Conservation (phyloP, 1,284 basidiomycete species). For the Puccinia polysora region DNA sequence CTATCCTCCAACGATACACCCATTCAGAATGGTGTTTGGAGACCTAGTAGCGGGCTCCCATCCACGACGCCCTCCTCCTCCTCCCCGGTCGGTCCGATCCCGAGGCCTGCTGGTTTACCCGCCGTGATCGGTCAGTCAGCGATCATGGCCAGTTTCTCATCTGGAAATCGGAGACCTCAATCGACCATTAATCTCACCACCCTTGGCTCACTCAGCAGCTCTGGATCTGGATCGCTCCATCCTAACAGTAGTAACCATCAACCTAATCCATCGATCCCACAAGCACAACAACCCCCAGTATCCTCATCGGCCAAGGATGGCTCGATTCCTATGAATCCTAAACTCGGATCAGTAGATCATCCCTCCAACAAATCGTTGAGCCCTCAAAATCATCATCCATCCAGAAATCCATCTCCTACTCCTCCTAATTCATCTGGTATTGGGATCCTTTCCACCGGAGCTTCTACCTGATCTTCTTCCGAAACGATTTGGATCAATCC, state of each 20-base stretch:
- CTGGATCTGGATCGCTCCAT: not conserved
- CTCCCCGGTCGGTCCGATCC: not conserved
- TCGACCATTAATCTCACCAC: not conserved
- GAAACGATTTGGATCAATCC: too few species aligned
- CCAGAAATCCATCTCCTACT: not conserved
- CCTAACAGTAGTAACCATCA: not conserved
- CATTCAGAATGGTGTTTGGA: slow-evolving; percentile 35
- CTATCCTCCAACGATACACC: slow-evolving; percentile 7
- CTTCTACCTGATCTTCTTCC: too few species aligned
- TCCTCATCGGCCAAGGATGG: not conserved
- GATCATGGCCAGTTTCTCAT: slow-evolving; percentile 11
- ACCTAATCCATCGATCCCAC: not conserved
- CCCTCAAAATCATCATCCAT: not conserved
- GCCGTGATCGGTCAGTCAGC: not conserved
- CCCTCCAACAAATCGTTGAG: not conserved
- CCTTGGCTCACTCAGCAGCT: not conserved
- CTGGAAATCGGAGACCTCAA: slow-evolving; percentile 5
- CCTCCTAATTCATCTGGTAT: not conserved
- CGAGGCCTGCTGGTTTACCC: not conserved
- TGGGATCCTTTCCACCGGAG: not conserved
- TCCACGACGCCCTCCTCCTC: not conserved
- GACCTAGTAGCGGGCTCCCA: not conserved
- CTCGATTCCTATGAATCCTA: not conserved
- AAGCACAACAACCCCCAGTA: not conserved
- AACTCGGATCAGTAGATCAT: not conserved